Evolutionary conservation across 2,329 filamentous ascomycete genomes (phyloP).

Genomic region (Sclerotinia glacialis): DNA sequence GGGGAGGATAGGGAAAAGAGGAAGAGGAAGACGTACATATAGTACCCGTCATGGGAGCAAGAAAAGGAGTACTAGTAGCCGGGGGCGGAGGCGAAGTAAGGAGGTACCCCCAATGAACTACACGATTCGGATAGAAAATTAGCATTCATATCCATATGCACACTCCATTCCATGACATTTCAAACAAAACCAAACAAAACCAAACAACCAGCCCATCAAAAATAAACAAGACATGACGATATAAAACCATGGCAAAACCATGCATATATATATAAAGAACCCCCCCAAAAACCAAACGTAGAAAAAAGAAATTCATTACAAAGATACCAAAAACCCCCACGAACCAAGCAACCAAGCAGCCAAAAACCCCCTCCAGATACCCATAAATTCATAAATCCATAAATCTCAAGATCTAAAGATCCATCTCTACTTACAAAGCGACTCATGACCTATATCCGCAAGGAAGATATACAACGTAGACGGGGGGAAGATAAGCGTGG

Average conservation of each 20-base stretch:
- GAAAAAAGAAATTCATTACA: no score
- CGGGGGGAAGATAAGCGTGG: neutral
- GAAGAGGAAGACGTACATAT: neutral
- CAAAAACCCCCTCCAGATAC: no score
- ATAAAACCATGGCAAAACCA: no score
- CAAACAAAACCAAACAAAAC: no score
- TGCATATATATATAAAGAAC: no score
- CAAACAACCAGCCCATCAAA: no score
- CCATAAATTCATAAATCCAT: no score
- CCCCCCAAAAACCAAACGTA: no score
- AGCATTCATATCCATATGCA: neutral
- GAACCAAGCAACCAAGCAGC: no score
- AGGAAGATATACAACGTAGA: slow-evolving; percentile 6
- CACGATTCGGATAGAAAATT: neutral
- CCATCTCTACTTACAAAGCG: neutral
- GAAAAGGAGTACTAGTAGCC: neutral
- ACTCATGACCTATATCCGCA: slow-evolving; percentile 4
- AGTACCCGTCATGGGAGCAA: slow-evolving; percentile 2
- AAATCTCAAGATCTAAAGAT: neutral
- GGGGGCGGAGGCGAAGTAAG: slow-evolving; percentile 3
- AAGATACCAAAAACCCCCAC: no score
- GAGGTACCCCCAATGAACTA: slow-evolving; percentile 6
- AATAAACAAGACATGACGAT: no score
- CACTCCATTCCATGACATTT: no score
- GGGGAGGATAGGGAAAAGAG: neutral